phyloP scores from a whole-genome alignment of 495 filamentous ascomycete genomes.

The Sporormia fimetaria region DNA sequence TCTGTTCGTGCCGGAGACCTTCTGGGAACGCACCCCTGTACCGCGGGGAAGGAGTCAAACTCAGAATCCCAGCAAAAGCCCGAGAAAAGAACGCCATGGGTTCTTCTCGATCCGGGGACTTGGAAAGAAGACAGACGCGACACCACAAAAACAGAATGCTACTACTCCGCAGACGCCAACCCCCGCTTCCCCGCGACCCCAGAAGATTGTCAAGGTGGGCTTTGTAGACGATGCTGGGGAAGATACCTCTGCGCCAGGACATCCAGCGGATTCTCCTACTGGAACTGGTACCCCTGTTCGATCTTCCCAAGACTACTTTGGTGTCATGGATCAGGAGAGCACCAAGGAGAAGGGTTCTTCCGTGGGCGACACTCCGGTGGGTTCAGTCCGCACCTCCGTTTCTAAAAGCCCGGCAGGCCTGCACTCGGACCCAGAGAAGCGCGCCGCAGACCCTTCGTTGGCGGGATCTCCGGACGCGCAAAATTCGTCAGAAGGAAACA shows the following conservation, averaged over 20 bases:
- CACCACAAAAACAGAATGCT: neutral
- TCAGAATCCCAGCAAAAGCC: constrained; percentile 6
- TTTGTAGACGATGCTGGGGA: constrained; percentile 5
- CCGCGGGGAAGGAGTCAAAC: constrained; percentile 38
- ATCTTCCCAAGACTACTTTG: neutral
- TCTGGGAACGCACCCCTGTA: constrained; percentile 80
- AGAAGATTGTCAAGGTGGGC: constrained; percentile 3
- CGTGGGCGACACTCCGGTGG: too few species aligned
- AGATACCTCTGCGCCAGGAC: neutral
- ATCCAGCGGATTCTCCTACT: neutral
- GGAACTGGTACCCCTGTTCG: too few species aligned
- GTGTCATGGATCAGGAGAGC: neutral
- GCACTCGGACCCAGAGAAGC: too few species aligned
- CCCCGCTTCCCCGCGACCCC: neutral
- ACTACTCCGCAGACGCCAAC: neutral
- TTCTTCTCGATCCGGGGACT: constrained; percentile 10
- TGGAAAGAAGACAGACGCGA: neutral
- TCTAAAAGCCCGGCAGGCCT: too few species aligned
- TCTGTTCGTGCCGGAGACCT: constrained; percentile 89
- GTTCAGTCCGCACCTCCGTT: too few species aligned
- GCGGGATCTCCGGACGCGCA: neutral
- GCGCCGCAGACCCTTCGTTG: too few species aligned
- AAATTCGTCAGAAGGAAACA: neutral
- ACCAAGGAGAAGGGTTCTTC: neutral
- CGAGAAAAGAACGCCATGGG: constrained; percentile 6